phyloP scores from a whole-genome alignment of 805 yeast genomes.

The Pichia occidentalis region DNA sequence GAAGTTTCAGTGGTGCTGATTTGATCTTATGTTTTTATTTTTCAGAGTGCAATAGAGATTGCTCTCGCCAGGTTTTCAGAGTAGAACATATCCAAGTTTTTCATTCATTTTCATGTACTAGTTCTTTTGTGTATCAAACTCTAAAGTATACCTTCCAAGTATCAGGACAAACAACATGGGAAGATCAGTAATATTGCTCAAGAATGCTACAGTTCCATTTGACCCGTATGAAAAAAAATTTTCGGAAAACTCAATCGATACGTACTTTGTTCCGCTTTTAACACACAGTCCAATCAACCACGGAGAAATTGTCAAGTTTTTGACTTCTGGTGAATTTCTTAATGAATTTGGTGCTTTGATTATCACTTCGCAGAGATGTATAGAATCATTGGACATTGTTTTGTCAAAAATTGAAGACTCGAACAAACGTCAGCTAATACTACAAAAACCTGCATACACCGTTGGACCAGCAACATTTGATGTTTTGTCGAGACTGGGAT shows the following conservation, averaged over 20 bases:
- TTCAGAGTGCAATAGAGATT: too few relatives aligned
- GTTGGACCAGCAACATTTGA: conserved; percentile 87
- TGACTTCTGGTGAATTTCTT: conserved; percentile 39
- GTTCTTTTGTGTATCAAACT: too few relatives aligned
- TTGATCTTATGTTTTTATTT: too few relatives aligned
- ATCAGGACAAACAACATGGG: too few relatives aligned
- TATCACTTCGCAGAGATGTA: conserved; percentile 88
- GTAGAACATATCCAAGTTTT: too few relatives aligned
- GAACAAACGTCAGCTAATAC: conserved; percentile 11
- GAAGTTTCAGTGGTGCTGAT: too few relatives aligned
- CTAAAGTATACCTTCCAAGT: too few relatives aligned
- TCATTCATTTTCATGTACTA: too few relatives aligned
- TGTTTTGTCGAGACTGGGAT: conserved; percentile 56
- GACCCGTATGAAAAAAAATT: conserved; percentile 59
- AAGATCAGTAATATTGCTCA: conserved; percentile 46
- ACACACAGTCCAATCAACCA: conserved; percentile 54
- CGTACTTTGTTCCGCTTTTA: conserved; percentile 67
- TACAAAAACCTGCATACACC: conserved; percentile 61
- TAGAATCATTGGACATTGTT: conserved; percentile 59
- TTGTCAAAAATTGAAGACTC: conserved; percentile 26
- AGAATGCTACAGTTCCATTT: conserved; percentile 61
- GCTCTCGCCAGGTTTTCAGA: too few relatives aligned
- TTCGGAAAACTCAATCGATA: conserved; percentile 29
- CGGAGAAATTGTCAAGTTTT: conserved; percentile 35
- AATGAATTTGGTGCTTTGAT: conserved; percentile 46